Evolutionary conservation across 345 rosid species (phyloP).

Genomic region (Populus nigra): DNA sequence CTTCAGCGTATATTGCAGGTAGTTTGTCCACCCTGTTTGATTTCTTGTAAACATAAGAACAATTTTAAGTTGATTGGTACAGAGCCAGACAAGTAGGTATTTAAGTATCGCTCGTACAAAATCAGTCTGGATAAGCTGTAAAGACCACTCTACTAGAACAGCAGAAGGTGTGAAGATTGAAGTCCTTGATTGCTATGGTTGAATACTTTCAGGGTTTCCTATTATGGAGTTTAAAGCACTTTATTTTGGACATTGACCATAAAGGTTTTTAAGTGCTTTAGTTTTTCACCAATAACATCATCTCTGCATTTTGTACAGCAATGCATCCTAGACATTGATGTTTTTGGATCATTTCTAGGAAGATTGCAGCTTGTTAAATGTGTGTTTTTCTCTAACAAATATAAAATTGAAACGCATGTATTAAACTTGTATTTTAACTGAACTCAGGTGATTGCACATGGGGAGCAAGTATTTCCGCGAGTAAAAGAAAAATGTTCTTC

Average conservation of each 20-base stretch:
- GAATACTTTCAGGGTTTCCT: background rate
- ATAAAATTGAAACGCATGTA: background rate
- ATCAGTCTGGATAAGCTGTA: background rate
- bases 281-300: background rate
- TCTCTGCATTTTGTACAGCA: background rate
- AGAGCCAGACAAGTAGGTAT: background rate
- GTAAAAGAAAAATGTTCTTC: constrained; percentile 78
- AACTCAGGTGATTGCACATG: constrained; percentile 80
- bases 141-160: background rate
- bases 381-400: background rate
- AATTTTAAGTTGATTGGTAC: background rate
- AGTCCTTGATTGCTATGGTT: background rate
- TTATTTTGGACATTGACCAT: background rate
- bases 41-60: background rate
- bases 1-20: constrained; percentile 96
- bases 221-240: background rate
- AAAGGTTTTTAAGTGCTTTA: background rate
- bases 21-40: constrained; percentile 9
- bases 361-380: background rate
- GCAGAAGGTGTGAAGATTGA: background rate
- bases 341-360: background rate
- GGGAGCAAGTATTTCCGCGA: constrained; percentile 93
- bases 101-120: background rate
- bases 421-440: constrained; percentile 9
- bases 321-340: background rate